Evolutionary conservation across 2,329 filamentous ascomycete species (phyloP).

Genomic region (Talaromyces piceae): DNA sequence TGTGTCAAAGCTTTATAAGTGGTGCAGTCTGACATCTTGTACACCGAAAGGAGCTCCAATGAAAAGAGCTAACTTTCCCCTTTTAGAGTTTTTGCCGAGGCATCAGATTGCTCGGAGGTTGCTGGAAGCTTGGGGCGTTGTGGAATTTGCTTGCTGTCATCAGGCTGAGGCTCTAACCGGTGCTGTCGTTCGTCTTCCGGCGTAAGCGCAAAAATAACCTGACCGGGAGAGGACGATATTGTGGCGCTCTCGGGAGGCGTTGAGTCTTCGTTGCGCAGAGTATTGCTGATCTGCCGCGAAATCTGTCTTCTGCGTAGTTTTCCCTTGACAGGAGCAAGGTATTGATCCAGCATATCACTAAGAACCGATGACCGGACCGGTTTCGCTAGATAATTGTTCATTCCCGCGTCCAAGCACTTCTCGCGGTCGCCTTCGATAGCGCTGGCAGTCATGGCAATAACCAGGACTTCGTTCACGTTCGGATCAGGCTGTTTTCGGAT

Average conservation of each 20-base stretch:
- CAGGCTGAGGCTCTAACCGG: neutral
- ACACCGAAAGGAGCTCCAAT: neutral
- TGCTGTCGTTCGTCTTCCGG: constrained; percentile 7
- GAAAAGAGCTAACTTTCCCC: neutral
- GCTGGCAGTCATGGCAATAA: constrained; percentile 95
- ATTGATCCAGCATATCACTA: constrained; percentile 70
- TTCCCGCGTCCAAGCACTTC: constrained; percentile 89
- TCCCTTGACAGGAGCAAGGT: constrained; percentile 47
- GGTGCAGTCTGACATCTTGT: neutral
- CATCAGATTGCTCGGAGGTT: neutral
- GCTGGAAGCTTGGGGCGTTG: neutral
- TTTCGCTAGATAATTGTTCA: constrained; percentile 97
- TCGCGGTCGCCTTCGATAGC: constrained; percentile 92
- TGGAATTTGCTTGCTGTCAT: neutral
- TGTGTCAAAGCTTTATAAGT: neutral
- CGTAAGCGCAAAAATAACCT: constrained; percentile 9
- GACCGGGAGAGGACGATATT: constrained; percentile 21
- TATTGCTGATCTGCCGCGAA: constrained; percentile 22
- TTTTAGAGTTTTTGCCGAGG: neutral
- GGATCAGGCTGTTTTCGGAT: constrained; percentile 71
- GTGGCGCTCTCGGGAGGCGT: constrained; percentile 20
- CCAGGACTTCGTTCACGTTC: constrained; percentile 71
- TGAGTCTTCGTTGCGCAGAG: constrained; percentile 16
- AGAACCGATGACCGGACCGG: constrained; percentile 84
- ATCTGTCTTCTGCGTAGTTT: constrained; percentile 23